Percentiles rank a stretch among this genome's conserved stretches.
phyloP scores from a whole-genome alignment of 345 rosid genomes.

The Sapria himalayana region DNA sequence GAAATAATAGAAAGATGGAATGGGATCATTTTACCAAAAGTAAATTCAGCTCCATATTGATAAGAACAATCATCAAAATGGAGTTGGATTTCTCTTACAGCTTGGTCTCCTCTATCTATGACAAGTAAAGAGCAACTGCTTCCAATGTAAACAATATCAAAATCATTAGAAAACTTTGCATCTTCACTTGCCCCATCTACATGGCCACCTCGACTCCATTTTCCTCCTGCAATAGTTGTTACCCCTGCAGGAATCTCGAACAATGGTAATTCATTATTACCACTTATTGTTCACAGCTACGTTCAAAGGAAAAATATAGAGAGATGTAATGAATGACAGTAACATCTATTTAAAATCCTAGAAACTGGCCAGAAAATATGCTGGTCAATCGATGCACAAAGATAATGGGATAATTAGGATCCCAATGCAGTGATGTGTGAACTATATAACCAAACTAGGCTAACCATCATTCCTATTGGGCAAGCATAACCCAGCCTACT shows the following conservation, averaged over 20 bases:
- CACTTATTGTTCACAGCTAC: no score
- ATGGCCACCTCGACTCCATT: conserved; percentile 50
- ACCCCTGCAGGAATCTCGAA: conserved; percentile 51
- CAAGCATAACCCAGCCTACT: no score
- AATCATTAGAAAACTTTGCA: conserved; percentile 70
- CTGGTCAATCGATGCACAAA: no score
- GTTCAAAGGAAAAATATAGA: no score
- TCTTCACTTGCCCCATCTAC: conserved; percentile 67
- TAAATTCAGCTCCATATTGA: conserved; percentile 32
- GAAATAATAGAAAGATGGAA: not conserved
- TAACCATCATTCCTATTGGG: no score
- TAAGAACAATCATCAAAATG: conserved; percentile 48
- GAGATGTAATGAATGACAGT: no score
- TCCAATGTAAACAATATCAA: conserved; percentile 51
- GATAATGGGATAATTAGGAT: no score
- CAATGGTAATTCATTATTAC: no score
- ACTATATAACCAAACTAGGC: no score
- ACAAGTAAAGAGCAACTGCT: conserved; percentile 74
- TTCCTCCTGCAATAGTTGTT: conserved; percentile 78
- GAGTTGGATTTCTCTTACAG: conserved; percentile 76
- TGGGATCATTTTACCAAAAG: conserved; percentile 29
- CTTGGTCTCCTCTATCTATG: conserved; percentile 72
- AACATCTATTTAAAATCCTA: no score
- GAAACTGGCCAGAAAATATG: no score
- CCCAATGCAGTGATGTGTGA: no score